Base-by-base conservation (phyloP, 768 basidiomycete genomes). In the Suillus spraguei region DNA sequence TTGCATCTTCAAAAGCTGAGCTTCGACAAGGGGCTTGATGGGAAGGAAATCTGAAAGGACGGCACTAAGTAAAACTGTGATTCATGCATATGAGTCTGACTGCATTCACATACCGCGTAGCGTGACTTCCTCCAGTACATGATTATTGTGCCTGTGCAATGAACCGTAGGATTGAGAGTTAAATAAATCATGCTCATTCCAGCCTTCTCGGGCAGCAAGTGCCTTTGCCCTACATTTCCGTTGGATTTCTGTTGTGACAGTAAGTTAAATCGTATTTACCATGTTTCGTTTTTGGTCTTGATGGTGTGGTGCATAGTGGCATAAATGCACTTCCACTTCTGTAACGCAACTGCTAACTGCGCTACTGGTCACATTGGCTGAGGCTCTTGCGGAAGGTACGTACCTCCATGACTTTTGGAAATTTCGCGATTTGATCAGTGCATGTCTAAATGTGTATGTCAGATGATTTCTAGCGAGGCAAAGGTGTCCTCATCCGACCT, bases 111-210 rank as follows among this genome's bases (percentile, higher is more conserved):
- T 55, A 85, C 87, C 86, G 9, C 46, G 5, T 14, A 66, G 50
- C 1, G 61, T 66, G 17, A 87, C 69, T 2, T 39, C 8, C 63
- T 88, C 83, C 2, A 84, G 54, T 16, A 79, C 67, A 5, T 64
- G 73, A 32, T 64, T 78, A 70, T 81, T 83, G 42, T 71, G 67
- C 2, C 74, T 66, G 60, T 77, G 74, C 24, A 86, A 69, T 7
- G 68, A 49, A 2, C 78, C 77, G 68, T 80, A 88, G 3, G 78
- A 64, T 3, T 74, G 75, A 4, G 76, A 73, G 14, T 74, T 73
- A 39, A 82, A 38, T 28, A 89, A 71, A 64, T 86, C 80, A 32
- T 64, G 66, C 16, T 72, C 67, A 1, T 75, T 63, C 79, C 83
- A 87, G 7, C 84, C 85, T 64, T 81, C 68, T 4, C 53, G n/a